Evolutionary conservation across 257 asterid genomes (phyloP).

Genomic region (Solanum habrochaites): DNA sequence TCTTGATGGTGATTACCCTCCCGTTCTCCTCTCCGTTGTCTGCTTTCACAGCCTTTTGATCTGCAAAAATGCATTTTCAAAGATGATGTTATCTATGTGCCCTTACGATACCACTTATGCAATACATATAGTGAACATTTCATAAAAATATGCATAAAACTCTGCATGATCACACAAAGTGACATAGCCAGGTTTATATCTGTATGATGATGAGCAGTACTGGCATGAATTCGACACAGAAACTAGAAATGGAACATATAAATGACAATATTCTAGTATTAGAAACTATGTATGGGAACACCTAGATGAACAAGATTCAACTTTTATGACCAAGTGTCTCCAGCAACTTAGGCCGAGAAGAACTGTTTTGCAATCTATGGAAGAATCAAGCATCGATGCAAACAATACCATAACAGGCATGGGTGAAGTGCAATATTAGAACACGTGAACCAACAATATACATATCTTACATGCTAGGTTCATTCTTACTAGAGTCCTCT

Average conservation of each 20-base stretch:
- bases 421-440: background rate
- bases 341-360: background rate
- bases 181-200: background rate
- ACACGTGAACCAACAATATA: background rate
- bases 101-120: no score
- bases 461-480: slow-evolving; percentile 32
- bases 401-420: background rate
- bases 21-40: background rate
- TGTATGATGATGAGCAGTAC: background rate
- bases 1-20: slow-evolving; percentile 1
- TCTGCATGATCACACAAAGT: background rate
- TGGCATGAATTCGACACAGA: background rate
- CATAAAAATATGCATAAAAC: background rate
- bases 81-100: background rate
- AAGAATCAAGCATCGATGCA: background rate
- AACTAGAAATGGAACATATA: background rate
- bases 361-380: background rate
- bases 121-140: background rate
- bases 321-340: background rate
- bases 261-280: background rate
- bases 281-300: background rate
- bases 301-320: background rate
- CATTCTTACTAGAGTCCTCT: slow-evolving; percentile 7
- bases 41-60: background rate
- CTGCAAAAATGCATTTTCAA: background rate